These are phyloP conservation scores for Pholiota microspora DNA, from an alignment of 768 basidiomycete genomes.

Conservation along the genomic window DNA sequence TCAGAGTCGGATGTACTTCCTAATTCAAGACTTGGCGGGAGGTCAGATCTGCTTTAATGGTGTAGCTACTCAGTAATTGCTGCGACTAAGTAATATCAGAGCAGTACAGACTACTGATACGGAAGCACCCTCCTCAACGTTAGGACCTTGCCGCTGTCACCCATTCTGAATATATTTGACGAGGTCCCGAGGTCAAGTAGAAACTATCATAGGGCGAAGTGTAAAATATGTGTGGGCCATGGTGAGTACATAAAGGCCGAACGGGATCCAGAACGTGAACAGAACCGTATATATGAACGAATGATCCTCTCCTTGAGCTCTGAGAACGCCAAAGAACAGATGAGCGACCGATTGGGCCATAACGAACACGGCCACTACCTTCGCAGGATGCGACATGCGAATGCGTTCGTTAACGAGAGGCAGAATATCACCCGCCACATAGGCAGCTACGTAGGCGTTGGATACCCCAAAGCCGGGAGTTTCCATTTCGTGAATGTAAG, in stretches of 20 bases:
- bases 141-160: too few species aligned
- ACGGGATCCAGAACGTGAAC: slow-evolving; percentile 9
- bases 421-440: slow-evolving; percentile 14
- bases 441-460: slow-evolving; percentile 18
- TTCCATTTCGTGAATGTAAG: slow-evolving; percentile 11
- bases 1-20: too few species aligned
- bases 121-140: too few species aligned
- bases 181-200: too few species aligned
- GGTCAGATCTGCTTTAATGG: too few species aligned
- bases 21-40: too few species aligned
- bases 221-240: too few species aligned
- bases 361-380: background rate
- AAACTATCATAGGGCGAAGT: too few species aligned
- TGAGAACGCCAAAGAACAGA: slow-evolving; percentile 1
- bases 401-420: slow-evolving; percentile 12
- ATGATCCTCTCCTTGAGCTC: background rate
- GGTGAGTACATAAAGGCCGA: background rate
- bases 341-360: background rate
- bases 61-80: too few species aligned
- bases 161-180: too few species aligned
- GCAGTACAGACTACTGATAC: too few species aligned
- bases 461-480: slow-evolving; percentile 16
- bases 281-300: slow-evolving; percentile 10
- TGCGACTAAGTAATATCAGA: too few species aligned
- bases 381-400: background rate